These are phyloP conservation scores for Ogataea nitratoaversa DNA, from an alignment of 805 yeast species.

Conservation along the genomic window DNA sequence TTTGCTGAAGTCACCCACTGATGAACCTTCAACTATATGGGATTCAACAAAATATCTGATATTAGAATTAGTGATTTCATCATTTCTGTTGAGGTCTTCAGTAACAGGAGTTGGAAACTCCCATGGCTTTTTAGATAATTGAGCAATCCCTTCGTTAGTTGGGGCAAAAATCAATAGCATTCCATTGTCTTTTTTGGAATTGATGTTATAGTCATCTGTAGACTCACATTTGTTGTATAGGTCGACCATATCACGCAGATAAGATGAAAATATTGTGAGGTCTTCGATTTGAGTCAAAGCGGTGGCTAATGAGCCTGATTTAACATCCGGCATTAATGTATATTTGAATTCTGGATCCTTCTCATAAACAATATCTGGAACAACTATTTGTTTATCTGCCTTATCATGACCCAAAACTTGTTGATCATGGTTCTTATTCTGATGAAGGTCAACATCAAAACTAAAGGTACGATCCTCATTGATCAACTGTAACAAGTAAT, in stretches of 20 bases:
- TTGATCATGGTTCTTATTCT: neutral
- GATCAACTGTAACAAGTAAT: constrained; percentile 1
- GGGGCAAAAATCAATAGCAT: constrained; percentile 66
- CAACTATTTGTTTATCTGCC: neutral
- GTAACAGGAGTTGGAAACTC: constrained; percentile 58
- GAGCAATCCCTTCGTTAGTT: constrained; percentile 53
- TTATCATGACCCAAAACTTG: neutral
- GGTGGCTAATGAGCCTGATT: constrained; percentile 30
- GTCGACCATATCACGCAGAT: constrained; percentile 59
- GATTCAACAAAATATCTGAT: constrained; percentile 54
- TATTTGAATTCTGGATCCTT: constrained; percentile 10
- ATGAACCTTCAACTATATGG: constrained; percentile 46
- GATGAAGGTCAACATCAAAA: neutral
- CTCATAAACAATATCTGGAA: constrained; percentile 3
- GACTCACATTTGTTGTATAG: constrained; percentile 44
- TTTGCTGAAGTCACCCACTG: constrained; percentile 17
- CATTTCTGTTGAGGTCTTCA: constrained; percentile 40
- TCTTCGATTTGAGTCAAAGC: constrained; percentile 37
- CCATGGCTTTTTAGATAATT: constrained; percentile 67
- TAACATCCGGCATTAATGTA: constrained; percentile 24
- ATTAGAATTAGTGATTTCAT: constrained; percentile 46
- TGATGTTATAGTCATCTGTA: constrained; percentile 17
- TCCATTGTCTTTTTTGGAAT: constrained; percentile 19
- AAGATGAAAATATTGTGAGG: constrained; percentile 62
- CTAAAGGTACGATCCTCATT: neutral